These are phyloP conservation scores for Xylaria telfairii DNA, from an alignment of 495 filamentous ascomycete genomes.

Conservation along the genomic window DNA sequence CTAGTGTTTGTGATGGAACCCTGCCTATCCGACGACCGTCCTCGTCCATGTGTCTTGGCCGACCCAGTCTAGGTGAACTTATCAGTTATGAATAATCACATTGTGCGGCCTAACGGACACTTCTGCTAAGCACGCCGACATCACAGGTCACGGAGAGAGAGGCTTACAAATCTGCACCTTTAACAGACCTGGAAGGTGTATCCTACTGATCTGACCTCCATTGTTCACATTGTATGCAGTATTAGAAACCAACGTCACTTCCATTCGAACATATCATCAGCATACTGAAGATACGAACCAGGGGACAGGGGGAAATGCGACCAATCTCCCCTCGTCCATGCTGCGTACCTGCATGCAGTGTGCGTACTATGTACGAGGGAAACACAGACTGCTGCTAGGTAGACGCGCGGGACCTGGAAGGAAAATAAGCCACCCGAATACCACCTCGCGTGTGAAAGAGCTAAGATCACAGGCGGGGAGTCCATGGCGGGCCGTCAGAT, in stretches of 20 bases:
- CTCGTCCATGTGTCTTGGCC: not conserved
- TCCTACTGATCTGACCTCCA: not conserved
- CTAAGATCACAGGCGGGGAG: not conserved
- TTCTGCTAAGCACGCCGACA: conserved; percentile 5
- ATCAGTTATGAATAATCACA: conserved; percentile 14
- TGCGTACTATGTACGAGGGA: not conserved
- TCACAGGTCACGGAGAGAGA: not conserved
- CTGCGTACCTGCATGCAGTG: conserved; percentile 21
- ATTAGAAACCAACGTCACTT: not conserved
- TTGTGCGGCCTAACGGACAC: conserved; percentile 3
- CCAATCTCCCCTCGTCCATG: not conserved
- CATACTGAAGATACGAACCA: not conserved
- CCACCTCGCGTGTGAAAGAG: conserved; percentile 2
- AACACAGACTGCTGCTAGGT: not conserved
- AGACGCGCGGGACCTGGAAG: conserved; percentile 15
- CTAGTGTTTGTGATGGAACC: conserved; percentile 15
- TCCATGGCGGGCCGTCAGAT: not conserved
- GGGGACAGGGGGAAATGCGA: not conserved
- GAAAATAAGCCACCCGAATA: not conserved
- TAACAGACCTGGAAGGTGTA: conserved; percentile 16
- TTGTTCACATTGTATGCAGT: not conserved
- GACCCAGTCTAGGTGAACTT: not conserved
- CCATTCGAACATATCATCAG: not conserved
- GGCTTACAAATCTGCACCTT: conserved; percentile 16
- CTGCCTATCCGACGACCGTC: conserved; percentile 2